Evolutionary conservation across 441 rosid species (phyloP), one percentile per base, ranked within the genome.

Genomic region (California macrophylla): DNA sequence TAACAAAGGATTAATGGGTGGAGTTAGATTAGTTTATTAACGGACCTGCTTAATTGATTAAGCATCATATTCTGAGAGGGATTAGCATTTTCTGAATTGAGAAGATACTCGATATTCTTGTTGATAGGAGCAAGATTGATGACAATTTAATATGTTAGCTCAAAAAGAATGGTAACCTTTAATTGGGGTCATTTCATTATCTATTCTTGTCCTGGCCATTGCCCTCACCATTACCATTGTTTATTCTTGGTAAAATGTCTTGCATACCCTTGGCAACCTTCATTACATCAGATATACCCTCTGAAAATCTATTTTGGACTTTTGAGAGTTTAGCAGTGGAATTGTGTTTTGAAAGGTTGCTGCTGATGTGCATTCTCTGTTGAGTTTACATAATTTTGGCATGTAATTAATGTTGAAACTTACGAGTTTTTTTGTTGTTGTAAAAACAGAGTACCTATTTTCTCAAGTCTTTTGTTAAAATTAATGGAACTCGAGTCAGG

Each of bases 1-100:
- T 60, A 24, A 24, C 62, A 12, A 54, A 28, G 15, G 30, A 21
- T 62, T 30, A 38, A 52, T 6, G 28, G 69, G 32, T 72, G 79
- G 67, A 32, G 26, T 60, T 60, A 60, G 52, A 69, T 72, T 21
- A 58, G 60, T 20, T 36, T 42, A 61, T 68, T 66, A 61, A 10
- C 23, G 32, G 34, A 13, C 36, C 65, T 12, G 36, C 65, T 13
- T 45, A 23, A 72, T 64, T 20, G 3, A 24, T 29, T 32, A 16
- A 61, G 36, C 23, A 70, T 69, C 25, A 40, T 58, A 73, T 40
- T 20, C 30, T 32, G 75, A 77, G 75, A 75, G 80, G 75, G 74
- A 67, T 67, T 61, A 61, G 56, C 74, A 72, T 71, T 67, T 74
- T 29, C 66, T 23, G 64, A 28, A 10, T 70, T 66, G 62, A 56